A percentile compares a stretch with the other conserved stretches of the same genome.
Conservation (phyloP, 257 asterid species). For the Penstemon barbatus region DNA sequence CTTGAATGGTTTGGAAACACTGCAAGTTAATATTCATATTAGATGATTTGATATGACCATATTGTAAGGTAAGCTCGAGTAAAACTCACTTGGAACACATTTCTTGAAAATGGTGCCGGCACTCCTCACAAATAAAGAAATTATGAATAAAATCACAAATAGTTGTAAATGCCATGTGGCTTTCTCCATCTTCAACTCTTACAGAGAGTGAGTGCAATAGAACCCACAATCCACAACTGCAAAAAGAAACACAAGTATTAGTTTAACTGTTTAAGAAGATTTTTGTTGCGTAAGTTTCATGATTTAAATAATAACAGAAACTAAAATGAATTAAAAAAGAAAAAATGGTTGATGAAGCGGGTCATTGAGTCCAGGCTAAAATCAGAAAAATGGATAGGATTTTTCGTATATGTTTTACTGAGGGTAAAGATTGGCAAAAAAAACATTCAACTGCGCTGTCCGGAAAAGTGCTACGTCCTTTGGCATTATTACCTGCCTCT, state of each 20-base stretch:
- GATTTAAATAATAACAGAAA: too few species aligned
- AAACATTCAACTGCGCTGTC: too few species aligned
- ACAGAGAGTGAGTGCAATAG: constrained; percentile 87
- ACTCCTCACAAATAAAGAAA: constrained; percentile 90
- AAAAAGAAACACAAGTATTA: constrained; percentile 27
- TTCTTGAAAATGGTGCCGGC: constrained; percentile 77
- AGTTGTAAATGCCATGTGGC: constrained; percentile 68
- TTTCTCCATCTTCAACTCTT: constrained; percentile 80
- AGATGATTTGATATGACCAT: constrained; percentile 11
- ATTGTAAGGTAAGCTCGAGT: constrained; percentile 12
- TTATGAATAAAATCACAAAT: constrained; percentile 71
- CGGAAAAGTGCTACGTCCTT: too few species aligned
- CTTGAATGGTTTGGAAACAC: constrained; percentile 72
- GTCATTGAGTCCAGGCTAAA: too few species aligned
- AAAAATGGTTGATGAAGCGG: too few species aligned
- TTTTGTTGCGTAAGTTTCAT: too few species aligned
- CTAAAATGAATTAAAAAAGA: too few species aligned
- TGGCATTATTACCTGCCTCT: too few species aligned
- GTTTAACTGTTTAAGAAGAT: neutral
- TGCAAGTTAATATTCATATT: constrained; percentile 33
- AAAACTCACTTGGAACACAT: constrained; percentile 81
- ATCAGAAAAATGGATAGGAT: too few species aligned
- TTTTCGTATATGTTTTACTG: too few species aligned
- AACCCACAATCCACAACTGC: constrained; percentile 98
- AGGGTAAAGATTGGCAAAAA: too few species aligned